Conservation (phyloP, 2,329 filamentous ascomycete species). For the Dactylellina parvicollis region DNA sequence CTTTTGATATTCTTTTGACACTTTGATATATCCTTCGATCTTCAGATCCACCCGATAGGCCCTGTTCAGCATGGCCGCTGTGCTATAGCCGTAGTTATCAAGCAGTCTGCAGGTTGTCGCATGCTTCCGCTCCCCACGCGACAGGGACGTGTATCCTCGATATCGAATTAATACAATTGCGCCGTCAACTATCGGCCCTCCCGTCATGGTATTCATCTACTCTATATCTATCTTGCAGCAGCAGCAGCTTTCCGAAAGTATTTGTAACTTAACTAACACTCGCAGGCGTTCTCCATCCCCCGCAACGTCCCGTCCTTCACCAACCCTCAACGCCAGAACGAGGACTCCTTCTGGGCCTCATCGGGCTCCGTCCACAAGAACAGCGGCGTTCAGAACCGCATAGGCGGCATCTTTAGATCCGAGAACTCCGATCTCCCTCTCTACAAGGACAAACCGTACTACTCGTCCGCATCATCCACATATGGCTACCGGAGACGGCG, state of each 20-base stretch:
- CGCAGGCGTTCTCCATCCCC: conserved; percentile 71
- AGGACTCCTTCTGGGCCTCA: conserved; percentile 74
- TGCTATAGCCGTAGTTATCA: not conserved
- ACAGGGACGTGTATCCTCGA: not conserved
- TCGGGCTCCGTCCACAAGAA: conserved; percentile 63
- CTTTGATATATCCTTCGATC: not conserved
- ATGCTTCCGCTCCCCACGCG: not conserved
- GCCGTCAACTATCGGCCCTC: not conserved
- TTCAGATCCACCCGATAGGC: not conserved
- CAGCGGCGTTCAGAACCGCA: conserved; percentile 61
- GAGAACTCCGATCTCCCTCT: conserved; percentile 79
- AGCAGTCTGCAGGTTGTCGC: not conserved
- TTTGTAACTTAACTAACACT: not conserved
- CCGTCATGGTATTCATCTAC: not conserved
- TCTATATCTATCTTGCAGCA: not conserved
- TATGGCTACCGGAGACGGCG: conserved; percentile 69
- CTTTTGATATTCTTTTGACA: not conserved
- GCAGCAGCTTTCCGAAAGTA: not conserved
- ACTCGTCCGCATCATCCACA: conserved; percentile 66
- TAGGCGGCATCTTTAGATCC: conserved; percentile 70
- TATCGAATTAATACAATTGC: not conserved
- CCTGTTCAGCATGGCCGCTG: not conserved
- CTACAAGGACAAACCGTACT: conserved; percentile 99
- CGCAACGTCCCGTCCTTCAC: conserved; percentile 76
- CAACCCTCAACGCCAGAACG: conserved; percentile 71